These are phyloP conservation scores for Iodosphaeria phyllophila DNA, from an alignment of 2,329 filamentous ascomycete species.

Conservation along the genomic window DNA sequence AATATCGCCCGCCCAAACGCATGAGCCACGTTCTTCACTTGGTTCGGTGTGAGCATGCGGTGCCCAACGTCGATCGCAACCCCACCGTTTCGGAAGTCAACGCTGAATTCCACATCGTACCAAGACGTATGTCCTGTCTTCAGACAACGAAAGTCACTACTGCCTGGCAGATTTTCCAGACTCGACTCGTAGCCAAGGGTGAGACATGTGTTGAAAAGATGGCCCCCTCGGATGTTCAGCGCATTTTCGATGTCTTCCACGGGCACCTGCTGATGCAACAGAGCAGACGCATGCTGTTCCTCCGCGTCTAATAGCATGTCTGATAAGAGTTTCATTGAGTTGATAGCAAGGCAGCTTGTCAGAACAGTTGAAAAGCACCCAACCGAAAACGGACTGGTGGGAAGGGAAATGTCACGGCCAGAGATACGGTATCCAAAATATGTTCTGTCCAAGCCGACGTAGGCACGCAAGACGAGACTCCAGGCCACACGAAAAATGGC, in stretches of 20 bases:
- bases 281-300: constrained; percentile 8
- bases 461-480: constrained; percentile 35
- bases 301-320: constrained; percentile 10
- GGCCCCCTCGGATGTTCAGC: constrained; percentile 19
- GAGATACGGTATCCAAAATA: constrained; percentile 33
- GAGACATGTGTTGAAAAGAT: constrained; percentile 31
- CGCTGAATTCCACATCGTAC: constrained; percentile 25
- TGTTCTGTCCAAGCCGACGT: constrained; percentile 30
- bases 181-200: constrained; percentile 23
- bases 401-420: constrained; percentile 23
- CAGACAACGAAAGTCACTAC: constrained; percentile 17
- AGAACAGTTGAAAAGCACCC: constrained; percentile 23
- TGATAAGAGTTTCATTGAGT: constrained; percentile 7
- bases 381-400: constrained; percentile 21
- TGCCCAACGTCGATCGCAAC: constrained; percentile 25
- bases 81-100: constrained; percentile 20
- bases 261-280: constrained; percentile 25
- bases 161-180: constrained; percentile 7
- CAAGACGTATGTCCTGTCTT: constrained; percentile 23
- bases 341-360: constrained; percentile 7
- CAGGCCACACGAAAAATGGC: constrained; percentile 39
- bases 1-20: constrained; percentile 33
- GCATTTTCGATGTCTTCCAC: constrained; percentile 27
- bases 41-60: constrained; percentile 20
- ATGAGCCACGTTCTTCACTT: constrained; percentile 27